Conservation (phyloP, 164 flowering plant genomes). For the Euptelea pleiosperma region DNA sequence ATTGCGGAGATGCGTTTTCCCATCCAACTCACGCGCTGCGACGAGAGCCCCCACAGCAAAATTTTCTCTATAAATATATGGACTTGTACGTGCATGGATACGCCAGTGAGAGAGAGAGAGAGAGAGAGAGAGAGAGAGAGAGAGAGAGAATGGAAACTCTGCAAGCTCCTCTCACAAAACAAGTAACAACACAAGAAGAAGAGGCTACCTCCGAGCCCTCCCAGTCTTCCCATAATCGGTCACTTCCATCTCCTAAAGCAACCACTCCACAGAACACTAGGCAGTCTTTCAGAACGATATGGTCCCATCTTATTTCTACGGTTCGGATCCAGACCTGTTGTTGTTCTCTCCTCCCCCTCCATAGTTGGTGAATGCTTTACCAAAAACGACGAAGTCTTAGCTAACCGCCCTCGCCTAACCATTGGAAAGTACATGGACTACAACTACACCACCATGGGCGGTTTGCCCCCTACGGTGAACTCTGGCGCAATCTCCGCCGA, state of each 20-base stretch:
- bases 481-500: conserved; percentile 16
- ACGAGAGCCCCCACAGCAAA: too few relatives aligned
- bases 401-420: conserved; percentile 26
- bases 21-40: too few relatives aligned
- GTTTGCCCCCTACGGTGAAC: conserved; percentile 13
- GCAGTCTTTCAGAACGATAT: background rate
- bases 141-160: too few relatives aligned
- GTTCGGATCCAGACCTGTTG: conserved; percentile 6
- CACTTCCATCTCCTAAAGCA: conserved; percentile 11
- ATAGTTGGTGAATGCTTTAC: conserved; percentile 22
- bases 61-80: too few relatives aligned
- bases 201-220: conserved; percentile 6
- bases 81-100: too few relatives aligned
- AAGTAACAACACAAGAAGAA: too few relatives aligned
- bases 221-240: conserved; percentile 9
- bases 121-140: too few relatives aligned
- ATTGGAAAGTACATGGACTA: conserved; percentile 13
- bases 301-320: conserved; percentile 8
- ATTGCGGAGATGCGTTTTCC: too few relatives aligned
- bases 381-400: conserved; percentile 22
- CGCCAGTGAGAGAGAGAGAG: too few relatives aligned
- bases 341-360: conserved; percentile 12
- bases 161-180: background rate
- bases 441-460: conserved; percentile 5
- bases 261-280: conserved; percentile 11